Evolutionary conservation across 1,139 yeast genomes (phyloP).

Genomic region (Diutina scorzettiae): DNA sequence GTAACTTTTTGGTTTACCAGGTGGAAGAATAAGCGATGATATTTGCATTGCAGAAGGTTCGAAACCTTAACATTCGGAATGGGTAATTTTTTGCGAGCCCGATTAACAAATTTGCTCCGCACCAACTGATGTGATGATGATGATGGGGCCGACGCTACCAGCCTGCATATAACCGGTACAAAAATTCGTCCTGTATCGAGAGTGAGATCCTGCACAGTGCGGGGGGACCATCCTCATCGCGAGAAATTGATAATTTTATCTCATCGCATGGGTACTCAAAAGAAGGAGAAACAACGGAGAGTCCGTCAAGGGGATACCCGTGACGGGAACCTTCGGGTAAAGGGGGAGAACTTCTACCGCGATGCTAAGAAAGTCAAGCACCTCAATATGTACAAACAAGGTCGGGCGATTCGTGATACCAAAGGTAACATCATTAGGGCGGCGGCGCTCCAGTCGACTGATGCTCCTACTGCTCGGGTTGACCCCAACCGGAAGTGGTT

Average conservation of each 20-base stretch:
- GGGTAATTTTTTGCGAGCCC: too few species aligned
- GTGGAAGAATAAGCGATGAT: too few species aligned
- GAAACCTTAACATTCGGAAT: too few species aligned
- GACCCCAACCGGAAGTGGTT: constrained; percentile 97
- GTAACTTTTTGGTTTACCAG: too few species aligned
- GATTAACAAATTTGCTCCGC: too few species aligned
- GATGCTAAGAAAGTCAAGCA: constrained; percentile 90
- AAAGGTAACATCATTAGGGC: constrained; percentile 80
- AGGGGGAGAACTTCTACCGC: constrained; percentile 93
- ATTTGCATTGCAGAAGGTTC: too few species aligned
- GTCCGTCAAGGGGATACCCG: constrained; percentile 68
- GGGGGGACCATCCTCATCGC: neutral
- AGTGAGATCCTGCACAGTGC: too few species aligned
- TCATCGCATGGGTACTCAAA: constrained; percentile 73
- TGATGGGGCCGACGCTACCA: too few species aligned
- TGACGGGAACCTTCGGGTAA: constrained; percentile 86
- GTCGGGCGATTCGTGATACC: constrained; percentile 77
- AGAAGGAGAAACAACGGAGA: constrained; percentile 84
- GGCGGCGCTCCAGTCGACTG: constrained; percentile 80
- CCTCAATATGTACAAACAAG: constrained; percentile 86
- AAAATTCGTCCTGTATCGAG: too few species aligned
- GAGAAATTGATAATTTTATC: neutral
- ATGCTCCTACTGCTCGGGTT: constrained; percentile 83
- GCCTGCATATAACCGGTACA: too few species aligned
- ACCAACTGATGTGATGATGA: too few species aligned